Conservation (phyloP, 768 basidiomycete species). For the Pisolithus orientalis region DNA sequence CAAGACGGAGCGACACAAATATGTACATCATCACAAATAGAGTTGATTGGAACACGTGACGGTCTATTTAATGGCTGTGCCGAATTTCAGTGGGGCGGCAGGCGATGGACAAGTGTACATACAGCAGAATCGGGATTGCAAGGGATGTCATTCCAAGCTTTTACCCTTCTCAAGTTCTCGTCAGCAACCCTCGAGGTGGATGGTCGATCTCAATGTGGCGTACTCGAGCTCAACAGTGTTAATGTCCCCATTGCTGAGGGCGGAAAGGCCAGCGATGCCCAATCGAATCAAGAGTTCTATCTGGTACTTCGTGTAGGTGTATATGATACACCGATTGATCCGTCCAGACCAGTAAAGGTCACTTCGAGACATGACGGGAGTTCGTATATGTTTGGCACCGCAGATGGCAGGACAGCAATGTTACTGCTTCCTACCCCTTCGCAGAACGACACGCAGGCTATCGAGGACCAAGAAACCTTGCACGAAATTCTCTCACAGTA, state of each 20-base stretch:
- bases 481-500: constrained; percentile 68
- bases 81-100: no score
- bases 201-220: constrained; percentile 33
- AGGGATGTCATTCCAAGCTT: constrained; percentile 35
- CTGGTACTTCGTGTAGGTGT: constrained; percentile 54
- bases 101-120: no score
- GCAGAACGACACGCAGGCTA: constrained; percentile 27
- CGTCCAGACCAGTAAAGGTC: constrained; percentile 41
- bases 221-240: constrained; percentile 56
- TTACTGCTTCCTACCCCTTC: constrained; percentile 20
- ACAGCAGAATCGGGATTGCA: no score
- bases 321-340: constrained; percentile 58
- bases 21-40: no score
- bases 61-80: no score
- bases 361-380: constrained; percentile 1
- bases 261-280: constrained; percentile 10
- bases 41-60: no score
- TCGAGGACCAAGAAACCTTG: constrained; percentile 58
- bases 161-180: constrained; percentile 48
- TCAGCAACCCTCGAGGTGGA: constrained; percentile 37
- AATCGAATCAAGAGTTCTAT: constrained; percentile 50
- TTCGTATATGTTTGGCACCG: constrained; percentile 16
- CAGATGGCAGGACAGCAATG: constrained; percentile 16
- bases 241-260: constrained; percentile 36
- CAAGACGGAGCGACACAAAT: no score